Percentiles rank a stretch among this genome's conserved stretches.
Conservation (phyloP, 768 basidiomycete species). For the Collybia sordida region DNA sequence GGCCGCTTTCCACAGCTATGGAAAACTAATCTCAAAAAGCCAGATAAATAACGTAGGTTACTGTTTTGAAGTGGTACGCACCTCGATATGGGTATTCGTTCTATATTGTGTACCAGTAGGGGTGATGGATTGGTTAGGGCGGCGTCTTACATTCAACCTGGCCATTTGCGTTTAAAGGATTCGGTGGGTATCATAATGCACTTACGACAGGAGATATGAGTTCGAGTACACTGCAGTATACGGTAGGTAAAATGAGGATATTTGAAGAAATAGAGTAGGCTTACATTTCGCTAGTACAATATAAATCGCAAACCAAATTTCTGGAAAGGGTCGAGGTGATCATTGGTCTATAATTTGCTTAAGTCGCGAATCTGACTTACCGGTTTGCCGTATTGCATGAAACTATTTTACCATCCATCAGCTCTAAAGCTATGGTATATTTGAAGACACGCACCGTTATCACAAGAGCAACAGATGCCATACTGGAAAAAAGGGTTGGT, state of each 20-base stretch:
- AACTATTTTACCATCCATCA: slow-evolving; percentile 14
- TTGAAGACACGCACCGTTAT: slow-evolving; percentile 16
- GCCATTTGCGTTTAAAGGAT: neutral
- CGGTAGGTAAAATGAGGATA: no score
- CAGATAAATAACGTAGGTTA: no score
- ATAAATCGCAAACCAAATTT: slow-evolving; percentile 25
- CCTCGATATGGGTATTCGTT: no score
- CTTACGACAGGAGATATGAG: slow-evolving; percentile 20
- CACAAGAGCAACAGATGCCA: slow-evolving; percentile 20
- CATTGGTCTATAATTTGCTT: neutral
- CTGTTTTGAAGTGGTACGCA: no score
- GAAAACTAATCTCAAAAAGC: no score
- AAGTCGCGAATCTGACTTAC: neutral
- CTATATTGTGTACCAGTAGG: no score
- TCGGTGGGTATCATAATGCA: neutral
- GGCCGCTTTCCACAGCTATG: no score
- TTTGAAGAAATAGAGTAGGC: neutral
- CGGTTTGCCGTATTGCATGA: slow-evolving; percentile 18
- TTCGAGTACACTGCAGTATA: slow-evolving; percentile 26
- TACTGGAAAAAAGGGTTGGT: slow-evolving; percentile 4
- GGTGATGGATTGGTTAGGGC: no score
- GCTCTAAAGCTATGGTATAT: neutral
- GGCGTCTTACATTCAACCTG: neutral
- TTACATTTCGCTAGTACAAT: slow-evolving; percentile 22
- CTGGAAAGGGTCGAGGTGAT: slow-evolving; percentile 4